A percentile compares a stretch with the other conserved stretches of the same genome.
Evolutionary conservation across 2,329 filamentous ascomycete genomes (phyloP).

Genomic region (Penicillium sp.): DNA sequence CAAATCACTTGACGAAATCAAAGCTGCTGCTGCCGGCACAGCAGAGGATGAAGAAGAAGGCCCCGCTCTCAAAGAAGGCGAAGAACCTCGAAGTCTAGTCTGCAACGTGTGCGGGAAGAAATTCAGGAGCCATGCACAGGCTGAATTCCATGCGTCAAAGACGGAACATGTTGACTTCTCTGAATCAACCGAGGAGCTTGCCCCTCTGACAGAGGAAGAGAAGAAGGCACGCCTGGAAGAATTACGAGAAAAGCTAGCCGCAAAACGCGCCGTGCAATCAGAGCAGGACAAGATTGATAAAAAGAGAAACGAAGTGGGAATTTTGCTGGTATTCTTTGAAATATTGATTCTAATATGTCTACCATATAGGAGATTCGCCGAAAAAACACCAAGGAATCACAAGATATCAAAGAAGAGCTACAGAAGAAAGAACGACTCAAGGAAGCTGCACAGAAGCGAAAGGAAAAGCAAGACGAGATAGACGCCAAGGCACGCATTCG

Average conservation of each 20-base stretch:
- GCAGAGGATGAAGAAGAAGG: slow-evolving; percentile 53
- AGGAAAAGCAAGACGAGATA: slow-evolving; percentile 80
- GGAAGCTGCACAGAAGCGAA: slow-evolving; percentile 78
- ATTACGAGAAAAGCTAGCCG: slow-evolving; percentile 65
- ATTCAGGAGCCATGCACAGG: slow-evolving; percentile 75
- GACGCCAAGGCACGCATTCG: slow-evolving; percentile 86
- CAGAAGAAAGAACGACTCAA: slow-evolving; percentile 86
- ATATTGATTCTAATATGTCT: background rate
- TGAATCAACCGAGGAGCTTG: slow-evolving; percentile 89
- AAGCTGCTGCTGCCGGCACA: slow-evolving; percentile 51
- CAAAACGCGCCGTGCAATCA: slow-evolving; percentile 66
- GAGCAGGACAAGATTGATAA: slow-evolving; percentile 73
- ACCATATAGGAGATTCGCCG: slow-evolving; percentile 59
- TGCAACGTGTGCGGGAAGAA: slow-evolving; percentile 95
- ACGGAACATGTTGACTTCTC: slow-evolving; percentile 88
- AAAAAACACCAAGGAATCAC: slow-evolving; percentile 84
- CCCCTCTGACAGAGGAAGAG: slow-evolving; percentile 85
- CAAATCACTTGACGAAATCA: slow-evolving; percentile 77
- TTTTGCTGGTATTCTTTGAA: background rate
- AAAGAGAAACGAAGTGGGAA: slow-evolving; percentile 74
- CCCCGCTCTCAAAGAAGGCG: slow-evolving; percentile 65
- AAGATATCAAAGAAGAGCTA: slow-evolving; percentile 87
- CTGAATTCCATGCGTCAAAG: slow-evolving; percentile 86
- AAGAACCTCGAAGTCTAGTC: slow-evolving; percentile 72
- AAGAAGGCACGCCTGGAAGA: slow-evolving; percentile 77